Percentiles rank a stretch among this genome's conserved stretches.
phyloP scores from a whole-genome alignment of 768 basidiomycete genomes.

The Boletus edulis region DNA sequence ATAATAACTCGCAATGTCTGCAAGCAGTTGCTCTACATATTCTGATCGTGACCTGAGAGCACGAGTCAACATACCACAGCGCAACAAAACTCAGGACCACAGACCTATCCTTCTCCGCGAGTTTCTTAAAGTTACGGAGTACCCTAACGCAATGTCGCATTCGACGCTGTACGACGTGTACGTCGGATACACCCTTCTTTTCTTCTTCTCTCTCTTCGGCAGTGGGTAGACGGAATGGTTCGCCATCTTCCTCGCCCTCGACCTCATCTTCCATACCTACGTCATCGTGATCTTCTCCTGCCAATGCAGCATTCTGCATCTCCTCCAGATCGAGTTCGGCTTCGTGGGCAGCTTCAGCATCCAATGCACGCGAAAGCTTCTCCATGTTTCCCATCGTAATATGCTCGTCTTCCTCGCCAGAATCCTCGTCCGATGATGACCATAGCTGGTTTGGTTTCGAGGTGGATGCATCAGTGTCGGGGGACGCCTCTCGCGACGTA shows the following conservation, averaged over 20 bases:
- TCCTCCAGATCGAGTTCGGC: slow-evolving; percentile 70
- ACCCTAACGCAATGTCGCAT: slow-evolving; percentile 77
- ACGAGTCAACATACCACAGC: slow-evolving; percentile 2
- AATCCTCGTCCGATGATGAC: slow-evolving; percentile 43
- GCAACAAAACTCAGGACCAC: slow-evolving; percentile 3
- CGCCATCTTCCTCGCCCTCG: slow-evolving; percentile 36
- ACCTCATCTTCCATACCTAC: slow-evolving; percentile 38
- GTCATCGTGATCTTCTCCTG: slow-evolving; percentile 47
- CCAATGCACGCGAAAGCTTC: slow-evolving; percentile 72
- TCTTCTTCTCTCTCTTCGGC: slow-evolving; percentile 71
- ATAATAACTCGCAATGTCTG: slow-evolving; percentile 93
- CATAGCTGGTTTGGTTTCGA: slow-evolving; percentile 20
- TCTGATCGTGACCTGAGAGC: slow-evolving; percentile 76
- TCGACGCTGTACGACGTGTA: slow-evolving; percentile 72
- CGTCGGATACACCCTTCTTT: slow-evolving; percentile 64
- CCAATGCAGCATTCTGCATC: slow-evolving; percentile 51
- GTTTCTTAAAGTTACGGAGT: slow-evolving; percentile 67
- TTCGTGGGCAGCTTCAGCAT: slow-evolving; percentile 62
- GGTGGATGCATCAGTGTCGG: slow-evolving; percentile 23
- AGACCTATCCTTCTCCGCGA: slow-evolving; percentile 65
- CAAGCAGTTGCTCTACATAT: slow-evolving; percentile 81
- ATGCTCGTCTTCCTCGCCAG: slow-evolving; percentile 50
- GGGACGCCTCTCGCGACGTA: slow-evolving; percentile 47
- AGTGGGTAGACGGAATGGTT: slow-evolving; percentile 65
- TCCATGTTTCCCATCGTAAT: slow-evolving; percentile 82